Base-by-base conservation (phyloP, 2,329 filamentous ascomycete species). In the Cladosporium sp. region DNA sequence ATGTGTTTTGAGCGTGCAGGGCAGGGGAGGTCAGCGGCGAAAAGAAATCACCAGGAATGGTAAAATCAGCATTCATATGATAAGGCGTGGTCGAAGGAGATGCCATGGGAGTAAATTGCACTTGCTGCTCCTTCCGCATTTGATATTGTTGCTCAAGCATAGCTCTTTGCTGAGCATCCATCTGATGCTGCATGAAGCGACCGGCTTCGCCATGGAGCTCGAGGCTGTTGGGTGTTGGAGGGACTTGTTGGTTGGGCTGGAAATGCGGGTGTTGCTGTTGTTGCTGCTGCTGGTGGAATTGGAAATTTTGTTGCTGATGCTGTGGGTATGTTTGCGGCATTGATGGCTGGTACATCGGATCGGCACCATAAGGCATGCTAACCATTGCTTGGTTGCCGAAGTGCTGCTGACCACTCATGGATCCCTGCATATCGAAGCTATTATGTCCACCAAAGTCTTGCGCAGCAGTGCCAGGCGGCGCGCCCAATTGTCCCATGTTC, bases 11-110 rank as follows among this genome's bases (percentile, higher is more conserved):
- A 1, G 91, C 90, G 76, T 91, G 89, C 21, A 95, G 81, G 3
- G 91, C 91, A 1, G 91, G 91, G 18, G 91, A 95, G 5, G 90
- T 93, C 58, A 95, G 82, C 11, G 91, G 91, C 74, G 91, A 95
- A 76, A 95, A 93, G 78, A 93, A 94, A 36, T 90, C 86, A 39
- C 86, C 86, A 0, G 89, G 88, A 3, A 91, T 83, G 6, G 85
- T 84, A 71, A 87, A 91, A 63, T 86, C 84, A 14, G 82, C 81
- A 48, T 79, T 76, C 43, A 82, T 72, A 46, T 70, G 69, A 73
- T 93, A 91, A 25, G 91, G 91, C 1, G 91, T 93, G 51, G 94
- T 91, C 5, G 91, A 91, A n/a, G 91, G 91, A 21, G 91, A 93
- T 13, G 91, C 91, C 32, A 94, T 83, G 0, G 91, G 91, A 2